Percentiles rank a stretch among this genome's conserved stretches.
Conservation (phyloP, 2,329 filamentous ascomycete genomes). For the Fusarium miscanthi region DNA sequence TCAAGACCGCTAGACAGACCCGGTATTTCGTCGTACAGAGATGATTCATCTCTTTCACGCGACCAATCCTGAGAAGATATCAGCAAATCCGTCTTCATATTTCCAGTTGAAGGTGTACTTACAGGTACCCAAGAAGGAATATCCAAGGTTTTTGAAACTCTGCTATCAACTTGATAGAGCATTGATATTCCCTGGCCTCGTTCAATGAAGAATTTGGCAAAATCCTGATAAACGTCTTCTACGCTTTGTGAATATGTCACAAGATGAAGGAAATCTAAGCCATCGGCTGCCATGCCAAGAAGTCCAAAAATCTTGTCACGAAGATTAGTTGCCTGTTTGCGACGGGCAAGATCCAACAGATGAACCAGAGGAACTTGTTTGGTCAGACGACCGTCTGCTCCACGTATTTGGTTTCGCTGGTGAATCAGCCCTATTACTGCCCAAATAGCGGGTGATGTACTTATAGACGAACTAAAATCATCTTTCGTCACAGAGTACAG, state of each 20-base stretch:
- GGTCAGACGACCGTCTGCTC: neutral
- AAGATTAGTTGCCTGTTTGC: neutral
- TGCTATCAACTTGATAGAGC: neutral
- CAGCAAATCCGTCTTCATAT: neutral
- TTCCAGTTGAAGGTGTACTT: neutral
- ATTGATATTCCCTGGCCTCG: neutral
- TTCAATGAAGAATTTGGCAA: neutral
- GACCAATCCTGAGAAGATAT: neutral
- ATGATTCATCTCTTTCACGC: neutral
- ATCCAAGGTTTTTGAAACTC: neutral
- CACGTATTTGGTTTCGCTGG: neutral
- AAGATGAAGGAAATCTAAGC: neutral
- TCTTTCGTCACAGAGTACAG: neutral
- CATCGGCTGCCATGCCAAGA: neutral
- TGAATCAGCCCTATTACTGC: neutral
- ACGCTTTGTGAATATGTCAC: neutral
- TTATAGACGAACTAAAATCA: neutral
- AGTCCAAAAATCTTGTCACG: neutral
- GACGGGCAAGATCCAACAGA: neutral
- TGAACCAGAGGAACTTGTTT: neutral
- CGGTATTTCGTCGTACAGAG: neutral
- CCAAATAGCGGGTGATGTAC: neutral
- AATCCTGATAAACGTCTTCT: neutral
- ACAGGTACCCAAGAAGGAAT: neutral
- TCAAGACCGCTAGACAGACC: neutral